Evolutionary conservation across 805 yeast genomes (phyloP).

Genomic region (Ogataea degrootiae): DNA sequence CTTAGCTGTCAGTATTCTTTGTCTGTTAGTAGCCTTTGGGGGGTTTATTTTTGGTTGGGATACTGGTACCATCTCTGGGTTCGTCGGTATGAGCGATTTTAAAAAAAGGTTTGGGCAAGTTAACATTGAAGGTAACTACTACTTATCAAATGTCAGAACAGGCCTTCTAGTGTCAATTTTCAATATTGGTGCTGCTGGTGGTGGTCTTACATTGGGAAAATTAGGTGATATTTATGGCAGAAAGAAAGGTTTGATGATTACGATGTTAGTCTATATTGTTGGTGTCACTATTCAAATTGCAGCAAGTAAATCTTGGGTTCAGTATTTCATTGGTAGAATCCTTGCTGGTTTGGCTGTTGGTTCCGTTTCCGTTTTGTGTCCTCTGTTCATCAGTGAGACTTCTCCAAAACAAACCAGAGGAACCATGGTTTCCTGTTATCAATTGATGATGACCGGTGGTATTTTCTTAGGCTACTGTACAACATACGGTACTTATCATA

Average conservation of each 20-base stretch:
- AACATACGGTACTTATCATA: slow-evolving; percentile 56
- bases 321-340: slow-evolving; percentile 58
- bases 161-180: slow-evolving; percentile 67
- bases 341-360: slow-evolving; percentile 55
- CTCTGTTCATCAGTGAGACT: slow-evolving; percentile 61
- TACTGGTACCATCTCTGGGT: slow-evolving; percentile 74
- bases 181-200: slow-evolving; percentile 69
- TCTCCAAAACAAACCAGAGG: slow-evolving; percentile 71
- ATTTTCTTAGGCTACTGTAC: slow-evolving; percentile 67
- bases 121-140: slow-evolving; percentile 34
- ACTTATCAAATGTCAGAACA: slow-evolving; percentile 47
- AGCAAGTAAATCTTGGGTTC: slow-evolving; percentile 55
- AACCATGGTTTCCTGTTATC: slow-evolving; percentile 64
- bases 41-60: slow-evolving; percentile 78
- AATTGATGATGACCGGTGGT: slow-evolving; percentile 66
- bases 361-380: slow-evolving; percentile 46
- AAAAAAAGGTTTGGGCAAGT: slow-evolving; percentile 46
- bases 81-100: slow-evolving; percentile 58
- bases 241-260: slow-evolving; percentile 48
- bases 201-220: slow-evolving; percentile 57
- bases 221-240: slow-evolving; percentile 59
- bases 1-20: slow-evolving; percentile 45
- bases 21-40: slow-evolving; percentile 66
- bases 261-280: slow-evolving; percentile 52
- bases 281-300: slow-evolving; percentile 61